Evolutionary conservation across 1,284 basidiomycete species (phyloP).

Genomic region (Quambalaria eucalypti): DNA sequence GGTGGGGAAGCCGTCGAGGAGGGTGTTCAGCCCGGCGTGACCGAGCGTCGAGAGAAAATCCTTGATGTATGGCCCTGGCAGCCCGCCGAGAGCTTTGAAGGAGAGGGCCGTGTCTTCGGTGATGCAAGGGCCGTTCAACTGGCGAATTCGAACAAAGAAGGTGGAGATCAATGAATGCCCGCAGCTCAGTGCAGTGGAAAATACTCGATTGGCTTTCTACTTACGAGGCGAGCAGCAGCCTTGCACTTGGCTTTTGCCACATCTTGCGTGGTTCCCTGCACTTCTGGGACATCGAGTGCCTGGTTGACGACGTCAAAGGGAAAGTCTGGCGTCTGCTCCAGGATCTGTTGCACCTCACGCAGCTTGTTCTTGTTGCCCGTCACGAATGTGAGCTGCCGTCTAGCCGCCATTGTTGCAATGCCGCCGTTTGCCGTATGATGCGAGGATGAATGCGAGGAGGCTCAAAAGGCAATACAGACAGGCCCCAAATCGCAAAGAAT

Average conservation of each 20-base stretch:
- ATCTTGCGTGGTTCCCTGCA: constrained; percentile 85
- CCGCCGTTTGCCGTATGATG: too few species aligned
- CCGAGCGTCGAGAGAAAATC: constrained; percentile 49
- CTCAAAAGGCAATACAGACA: too few species aligned
- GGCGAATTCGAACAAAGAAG: too few species aligned
- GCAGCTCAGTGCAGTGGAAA: too few species aligned
- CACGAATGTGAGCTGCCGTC: constrained; percentile 56
- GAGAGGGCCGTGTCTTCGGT: constrained; percentile 94
- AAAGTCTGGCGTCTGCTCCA: constrained; percentile 11
- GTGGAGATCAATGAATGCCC: too few species aligned
- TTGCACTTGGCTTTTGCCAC: constrained; percentile 81
- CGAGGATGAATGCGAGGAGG: not conserved
- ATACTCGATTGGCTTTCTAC: constrained; percentile 19
- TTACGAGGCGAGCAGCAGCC: constrained; percentile 69
- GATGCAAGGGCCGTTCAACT: constrained; percentile 77
- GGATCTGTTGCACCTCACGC: constrained; percentile 69
- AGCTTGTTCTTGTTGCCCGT: constrained; percentile 93
- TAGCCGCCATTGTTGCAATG: not conserved
- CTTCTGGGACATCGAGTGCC: constrained; percentile 61
- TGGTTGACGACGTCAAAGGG: constrained; percentile 10
- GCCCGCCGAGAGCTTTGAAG: constrained; percentile 75
- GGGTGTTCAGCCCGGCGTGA: constrained; percentile 63
- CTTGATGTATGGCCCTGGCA: constrained; percentile 97
- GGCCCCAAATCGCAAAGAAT: too few species aligned
- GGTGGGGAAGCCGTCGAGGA: constrained; percentile 74